These are phyloP conservation scores for Scedosporium apiospermum DNA, from an alignment of 2,329 filamentous ascomycete genomes.

Conservation along the genomic window DNA sequence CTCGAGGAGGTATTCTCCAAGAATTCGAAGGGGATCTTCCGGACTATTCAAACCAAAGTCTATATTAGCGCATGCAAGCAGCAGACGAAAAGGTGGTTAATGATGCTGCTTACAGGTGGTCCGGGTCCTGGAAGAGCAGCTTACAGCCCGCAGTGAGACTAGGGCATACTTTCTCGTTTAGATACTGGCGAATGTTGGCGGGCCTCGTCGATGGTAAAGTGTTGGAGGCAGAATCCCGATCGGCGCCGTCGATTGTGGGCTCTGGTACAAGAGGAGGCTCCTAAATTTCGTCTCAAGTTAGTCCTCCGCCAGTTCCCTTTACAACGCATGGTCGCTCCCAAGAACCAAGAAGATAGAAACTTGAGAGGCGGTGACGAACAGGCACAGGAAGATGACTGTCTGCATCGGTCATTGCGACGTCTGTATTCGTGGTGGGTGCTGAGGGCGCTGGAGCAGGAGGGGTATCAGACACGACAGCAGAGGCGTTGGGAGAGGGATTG, in stretches of 20 bases:
- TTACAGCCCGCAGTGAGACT: neutral
- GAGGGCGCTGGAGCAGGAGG: neutral
- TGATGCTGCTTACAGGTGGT: neutral
- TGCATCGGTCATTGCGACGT: neutral
- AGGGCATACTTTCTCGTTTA: neutral
- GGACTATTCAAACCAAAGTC: constrained; percentile 36
- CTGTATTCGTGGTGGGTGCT: neutral
- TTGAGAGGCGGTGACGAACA: neutral
- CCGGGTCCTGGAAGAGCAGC: neutral
- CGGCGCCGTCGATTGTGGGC: neutral
- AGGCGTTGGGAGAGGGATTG: neutral
- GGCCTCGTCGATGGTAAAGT: neutral
- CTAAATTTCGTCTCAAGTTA: neutral
- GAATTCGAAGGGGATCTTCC: constrained; percentile 54
- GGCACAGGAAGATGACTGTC: neutral
- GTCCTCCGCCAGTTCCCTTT: neutral
- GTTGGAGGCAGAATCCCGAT: neutral
- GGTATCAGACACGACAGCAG: neutral
- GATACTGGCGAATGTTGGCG: constrained; percentile 1
- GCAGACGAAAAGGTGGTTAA: too few relatives aligned
- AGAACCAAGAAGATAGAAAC: neutral
- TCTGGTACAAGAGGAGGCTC: neutral
- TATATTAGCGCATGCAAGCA: neutral
- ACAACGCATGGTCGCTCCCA: too few relatives aligned
- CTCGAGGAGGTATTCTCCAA: constrained; percentile 63